phyloP scores from a whole-genome alignment of 2,329 filamentous ascomycete species.

The Paraphoma chrysanthemicola region DNA sequence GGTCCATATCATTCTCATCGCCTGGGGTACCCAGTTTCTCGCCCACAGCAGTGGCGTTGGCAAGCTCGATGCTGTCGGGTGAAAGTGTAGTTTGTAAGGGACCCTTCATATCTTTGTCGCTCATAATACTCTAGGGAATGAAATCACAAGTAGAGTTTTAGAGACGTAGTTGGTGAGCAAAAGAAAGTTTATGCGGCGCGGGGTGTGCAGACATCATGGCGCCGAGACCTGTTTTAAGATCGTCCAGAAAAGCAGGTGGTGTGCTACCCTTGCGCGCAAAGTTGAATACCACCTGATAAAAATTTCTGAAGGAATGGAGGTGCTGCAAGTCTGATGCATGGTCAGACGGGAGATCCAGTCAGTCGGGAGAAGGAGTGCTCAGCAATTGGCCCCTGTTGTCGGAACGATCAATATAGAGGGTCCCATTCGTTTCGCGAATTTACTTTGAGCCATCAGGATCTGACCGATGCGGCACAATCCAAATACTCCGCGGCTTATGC shows the following conservation, averaged over 20 bases:
- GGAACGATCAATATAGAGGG: neutral
- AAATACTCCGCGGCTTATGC: neutral
- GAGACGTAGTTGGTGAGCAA: neutral
- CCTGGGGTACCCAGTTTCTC: neutral
- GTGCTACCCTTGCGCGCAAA: neutral
- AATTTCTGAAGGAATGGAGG: neutral
- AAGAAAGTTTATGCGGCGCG: neutral
- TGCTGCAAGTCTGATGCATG: neutral
- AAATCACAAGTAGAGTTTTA: neutral
- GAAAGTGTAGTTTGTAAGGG: neutral
- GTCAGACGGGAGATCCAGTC: neutral
- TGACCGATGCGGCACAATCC: neutral
- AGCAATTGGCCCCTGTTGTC: neutral
- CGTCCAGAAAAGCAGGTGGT: neutral
- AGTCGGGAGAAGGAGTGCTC: neutral
- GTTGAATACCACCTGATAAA: neutral
- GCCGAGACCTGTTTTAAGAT: neutral
- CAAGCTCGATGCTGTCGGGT: conserved; percentile 2
- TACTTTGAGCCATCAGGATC: neutral
- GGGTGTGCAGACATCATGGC: neutral
- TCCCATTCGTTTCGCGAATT: neutral
- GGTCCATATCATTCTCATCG: conserved; percentile 25
- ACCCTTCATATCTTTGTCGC: conserved; percentile 3
- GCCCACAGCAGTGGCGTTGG: neutral
- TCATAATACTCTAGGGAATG: neutral